These are phyloP conservation scores for Aquanectria penicillioides DNA, from an alignment of 2,329 filamentous ascomycete genomes.

Conservation along the genomic window DNA sequence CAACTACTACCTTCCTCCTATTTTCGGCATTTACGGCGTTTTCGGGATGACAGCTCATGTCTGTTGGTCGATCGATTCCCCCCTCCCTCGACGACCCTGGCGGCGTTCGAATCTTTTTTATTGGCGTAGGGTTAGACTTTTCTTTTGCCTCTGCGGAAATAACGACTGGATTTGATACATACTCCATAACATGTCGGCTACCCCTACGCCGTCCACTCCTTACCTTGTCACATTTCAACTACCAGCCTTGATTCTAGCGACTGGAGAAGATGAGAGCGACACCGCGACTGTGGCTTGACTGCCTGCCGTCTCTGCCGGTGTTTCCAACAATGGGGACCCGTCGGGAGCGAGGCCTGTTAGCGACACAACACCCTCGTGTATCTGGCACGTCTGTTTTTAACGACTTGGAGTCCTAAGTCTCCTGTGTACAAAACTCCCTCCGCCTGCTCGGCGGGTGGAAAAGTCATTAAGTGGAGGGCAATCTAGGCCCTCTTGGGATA, in stretches of 20 bases:
- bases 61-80: slow-evolving; percentile 46
- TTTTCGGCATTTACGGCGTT: slow-evolving; percentile 56
- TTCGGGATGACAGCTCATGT: slow-evolving; percentile 51
- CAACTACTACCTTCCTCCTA: slow-evolving; percentile 30
- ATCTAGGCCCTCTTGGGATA: slow-evolving; percentile 34
- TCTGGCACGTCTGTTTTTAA: slow-evolving; percentile 35
- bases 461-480: slow-evolving; percentile 33
- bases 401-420: slow-evolving; percentile 32
- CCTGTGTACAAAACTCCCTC: slow-evolving; percentile 38
- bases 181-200: slow-evolving; percentile 37
- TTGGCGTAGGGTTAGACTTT: slow-evolving; percentile 51
- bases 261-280: slow-evolving; percentile 35
- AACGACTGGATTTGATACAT: slow-evolving; percentile 45
- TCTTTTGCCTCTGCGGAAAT: slow-evolving; percentile 42
- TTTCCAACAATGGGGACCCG: slow-evolving; percentile 9
- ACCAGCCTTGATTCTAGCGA: slow-evolving; percentile 42
- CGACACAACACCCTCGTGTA: slow-evolving; percentile 33
- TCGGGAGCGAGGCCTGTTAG: slow-evolving; percentile 14
- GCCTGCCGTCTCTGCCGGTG: slow-evolving; percentile 13
- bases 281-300: slow-evolving; percentile 22
- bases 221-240: slow-evolving; percentile 42
- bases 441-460: slow-evolving; percentile 16
- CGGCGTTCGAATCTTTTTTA: slow-evolving; percentile 49
- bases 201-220: slow-evolving; percentile 55
- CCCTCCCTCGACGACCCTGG: slow-evolving; percentile 45